Conservation (phyloP, 352 stramenopile species). For the Phytophthora pistaciae region DNA sequence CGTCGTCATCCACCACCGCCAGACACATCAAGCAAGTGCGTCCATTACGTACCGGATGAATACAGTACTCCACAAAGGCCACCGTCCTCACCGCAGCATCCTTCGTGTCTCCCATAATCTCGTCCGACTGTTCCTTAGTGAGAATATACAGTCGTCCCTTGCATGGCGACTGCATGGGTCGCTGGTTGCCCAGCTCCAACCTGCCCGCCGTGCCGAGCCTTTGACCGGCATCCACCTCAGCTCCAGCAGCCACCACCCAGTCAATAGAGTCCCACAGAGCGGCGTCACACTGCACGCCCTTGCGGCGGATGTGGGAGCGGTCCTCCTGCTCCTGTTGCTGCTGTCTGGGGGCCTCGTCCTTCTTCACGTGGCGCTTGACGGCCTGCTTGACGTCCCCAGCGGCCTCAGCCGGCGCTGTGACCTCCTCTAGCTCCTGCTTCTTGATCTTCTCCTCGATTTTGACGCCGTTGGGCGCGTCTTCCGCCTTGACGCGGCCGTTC, state of each 20-base stretch:
- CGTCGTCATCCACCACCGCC: constrained; percentile 72
- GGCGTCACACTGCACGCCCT: constrained; percentile 49
- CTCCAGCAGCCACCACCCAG: constrained; percentile 59
- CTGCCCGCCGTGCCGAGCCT: constrained; percentile 57
- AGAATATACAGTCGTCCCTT: constrained; percentile 84
- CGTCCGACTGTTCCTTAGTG: constrained; percentile 32
- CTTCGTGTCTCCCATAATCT: constrained; percentile 24
- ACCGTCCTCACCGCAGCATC: constrained; percentile 32
- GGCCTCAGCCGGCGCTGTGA: not conserved
- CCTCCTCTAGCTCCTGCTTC: constrained; percentile 30
- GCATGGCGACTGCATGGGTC: constrained; percentile 84
- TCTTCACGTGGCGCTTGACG: constrained; percentile 29
- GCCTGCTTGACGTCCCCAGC: constrained; percentile 15
- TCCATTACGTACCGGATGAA: constrained; percentile 77
- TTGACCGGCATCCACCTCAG: constrained; percentile 66
- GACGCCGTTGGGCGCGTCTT: constrained; percentile 22
- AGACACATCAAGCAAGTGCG: constrained; percentile 88
- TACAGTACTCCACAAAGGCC: constrained; percentile 82
- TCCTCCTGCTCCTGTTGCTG: constrained; percentile 25
- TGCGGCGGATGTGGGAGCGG: constrained; percentile 66
- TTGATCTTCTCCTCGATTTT: constrained; percentile 37
- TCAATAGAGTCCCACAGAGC: constrained; percentile 46
- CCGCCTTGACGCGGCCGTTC: constrained; percentile 26
- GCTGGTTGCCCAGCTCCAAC: constrained; percentile 69
- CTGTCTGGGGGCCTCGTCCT: constrained; percentile 22